phyloP scores from a whole-genome alignment of 257 asterid genomes.

The Knoxia roxburghii region DNA sequence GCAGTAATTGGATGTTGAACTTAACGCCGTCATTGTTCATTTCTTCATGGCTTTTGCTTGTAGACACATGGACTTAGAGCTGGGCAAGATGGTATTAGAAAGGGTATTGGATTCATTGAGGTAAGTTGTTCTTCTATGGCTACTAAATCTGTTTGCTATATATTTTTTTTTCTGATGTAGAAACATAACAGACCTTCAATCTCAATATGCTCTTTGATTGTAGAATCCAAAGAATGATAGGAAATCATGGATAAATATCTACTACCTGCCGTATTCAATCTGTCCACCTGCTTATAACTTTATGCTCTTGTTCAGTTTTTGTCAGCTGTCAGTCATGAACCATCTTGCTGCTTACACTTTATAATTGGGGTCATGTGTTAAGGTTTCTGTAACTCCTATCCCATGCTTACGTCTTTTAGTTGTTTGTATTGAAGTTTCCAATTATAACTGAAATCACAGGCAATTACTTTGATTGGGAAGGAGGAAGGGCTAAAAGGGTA shows the following conservation, averaged over 20 bases:
- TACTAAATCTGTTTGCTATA: not conserved
- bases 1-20: not conserved
- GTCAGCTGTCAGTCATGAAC: not conserved
- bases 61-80: slow-evolving; percentile 94
- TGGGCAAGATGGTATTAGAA: slow-evolving; percentile 68
- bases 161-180: no score
- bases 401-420: not conserved
- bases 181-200: slow-evolving; percentile 2
- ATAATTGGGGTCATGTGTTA: not conserved
- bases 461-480: slow-evolving; percentile 64
- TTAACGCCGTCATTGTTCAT: not conserved
- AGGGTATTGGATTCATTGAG: slow-evolving; percentile 78
- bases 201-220: not conserved
- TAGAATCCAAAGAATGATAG: not conserved
- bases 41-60: slow-evolving; percentile 14
- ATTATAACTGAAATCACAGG: slow-evolving; percentile 40
- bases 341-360: not conserved
- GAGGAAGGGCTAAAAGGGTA: slow-evolving; percentile 92
- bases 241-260: not conserved
- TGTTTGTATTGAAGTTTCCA: not conserved
- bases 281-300: not conserved
- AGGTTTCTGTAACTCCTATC: not conserved
- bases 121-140: slow-evolving; percentile 24
- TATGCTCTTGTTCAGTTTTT: not conserved
- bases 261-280: not conserved